Conservation (phyloP, 441 rosid genomes). For the Populus trichocarpa region DNA sequence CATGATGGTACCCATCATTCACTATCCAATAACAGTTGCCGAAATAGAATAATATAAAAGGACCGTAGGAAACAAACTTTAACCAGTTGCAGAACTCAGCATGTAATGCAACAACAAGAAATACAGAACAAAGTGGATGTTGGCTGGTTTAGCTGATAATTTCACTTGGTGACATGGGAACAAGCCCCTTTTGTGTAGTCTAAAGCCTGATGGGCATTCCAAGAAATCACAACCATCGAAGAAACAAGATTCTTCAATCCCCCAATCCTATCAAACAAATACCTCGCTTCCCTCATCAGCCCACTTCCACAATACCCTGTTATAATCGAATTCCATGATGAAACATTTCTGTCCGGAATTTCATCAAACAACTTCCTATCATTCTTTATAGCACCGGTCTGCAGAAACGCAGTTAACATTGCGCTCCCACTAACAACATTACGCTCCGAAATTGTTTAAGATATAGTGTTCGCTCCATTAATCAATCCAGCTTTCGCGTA, state of each 20-base stretch:
- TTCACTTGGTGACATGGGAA: no score
- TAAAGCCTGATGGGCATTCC: conserved; percentile 19
- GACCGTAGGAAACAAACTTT: neutral
- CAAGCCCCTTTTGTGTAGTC: no score
- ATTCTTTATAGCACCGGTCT: conserved; percentile 42
- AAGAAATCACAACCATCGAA: conserved; percentile 54
- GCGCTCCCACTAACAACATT: conserved; percentile 67
- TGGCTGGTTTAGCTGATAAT: no score
- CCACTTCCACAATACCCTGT: conserved; percentile 55
- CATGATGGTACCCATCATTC: conserved; percentile 2
- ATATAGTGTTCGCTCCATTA: conserved; percentile 49
- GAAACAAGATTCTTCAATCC: conserved; percentile 44
- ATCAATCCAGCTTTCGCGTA: conserved; percentile 43
- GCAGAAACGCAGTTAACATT: conserved; percentile 48
- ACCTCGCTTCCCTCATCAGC: conserved; percentile 52
- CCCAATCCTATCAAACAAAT: conserved; percentile 51
- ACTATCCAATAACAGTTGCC: neutral
- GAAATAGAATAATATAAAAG: no score
- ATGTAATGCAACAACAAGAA: no score
- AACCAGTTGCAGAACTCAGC: no score
- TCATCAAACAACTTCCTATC: conserved; percentile 52
- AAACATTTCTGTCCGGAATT: conserved; percentile 65
- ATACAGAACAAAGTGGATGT: no score
- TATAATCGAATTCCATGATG: conserved; percentile 70
- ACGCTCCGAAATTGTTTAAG: conserved; percentile 53